phyloP scores from a whole-genome alignment of 140 eudicot species.

The Bidens hawaiensis region DNA sequence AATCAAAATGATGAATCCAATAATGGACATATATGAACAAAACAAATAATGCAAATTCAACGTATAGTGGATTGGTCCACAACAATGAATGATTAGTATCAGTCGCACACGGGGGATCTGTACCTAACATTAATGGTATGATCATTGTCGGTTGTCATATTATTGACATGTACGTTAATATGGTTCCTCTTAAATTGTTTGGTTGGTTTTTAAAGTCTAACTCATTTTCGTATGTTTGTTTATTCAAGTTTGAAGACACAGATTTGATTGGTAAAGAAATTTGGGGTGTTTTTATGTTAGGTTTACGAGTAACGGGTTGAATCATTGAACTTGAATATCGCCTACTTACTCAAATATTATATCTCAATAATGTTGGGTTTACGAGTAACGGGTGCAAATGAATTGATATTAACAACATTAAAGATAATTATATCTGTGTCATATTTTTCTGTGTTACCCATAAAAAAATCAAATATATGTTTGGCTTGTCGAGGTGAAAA shows the following conservation, averaged over 20 bases:
- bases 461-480: too few relatives aligned
- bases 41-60: not conserved
- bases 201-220: not conserved
- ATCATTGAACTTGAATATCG: too few relatives aligned
- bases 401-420: too few relatives aligned
- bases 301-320: too few relatives aligned
- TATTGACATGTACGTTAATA: not conserved
- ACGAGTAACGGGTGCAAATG: too few relatives aligned
- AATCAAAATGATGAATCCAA: not conserved
- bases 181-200: not conserved
- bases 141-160: constrained; percentile 2
- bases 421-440: too few relatives aligned
- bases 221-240: not conserved
- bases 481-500: too few relatives aligned
- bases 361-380: too few relatives aligned
- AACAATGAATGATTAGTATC: constrained; percentile 5
- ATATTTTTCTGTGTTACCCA: too few relatives aligned
- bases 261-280: not conserved
- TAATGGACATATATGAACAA: too few relatives aligned
- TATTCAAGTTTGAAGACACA: not conserved
- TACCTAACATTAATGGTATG: not conserved
- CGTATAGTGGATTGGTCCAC: constrained; percentile 5
- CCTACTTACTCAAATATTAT: too few relatives aligned
- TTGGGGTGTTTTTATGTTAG: too few relatives aligned
- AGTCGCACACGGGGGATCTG: not conserved